Evolutionary conservation across 78 protist species (phyloP), one percentile per base, ranked within the genome.

Genomic region (Trichosphaerium sp.): DNA sequence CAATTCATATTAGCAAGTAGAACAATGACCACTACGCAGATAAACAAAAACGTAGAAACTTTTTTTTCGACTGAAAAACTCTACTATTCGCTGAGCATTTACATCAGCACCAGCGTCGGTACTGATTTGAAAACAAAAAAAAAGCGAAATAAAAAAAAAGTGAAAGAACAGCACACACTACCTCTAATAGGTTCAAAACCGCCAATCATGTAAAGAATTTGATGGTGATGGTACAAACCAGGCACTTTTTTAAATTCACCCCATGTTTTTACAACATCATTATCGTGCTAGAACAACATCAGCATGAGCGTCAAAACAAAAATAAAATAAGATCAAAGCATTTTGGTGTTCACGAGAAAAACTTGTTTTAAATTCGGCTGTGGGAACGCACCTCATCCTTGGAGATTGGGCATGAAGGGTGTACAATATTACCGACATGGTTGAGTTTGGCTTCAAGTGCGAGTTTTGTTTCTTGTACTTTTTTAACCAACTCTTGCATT

Each of bases 371-470:
- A n/a, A n/a, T n/a, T n/a, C n/a, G n/a, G n/a, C n/a, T n/a, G n/a
- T n/a, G n/a, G n/a, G n/a, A n/a, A n/a, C n/a, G n/a, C n/a, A 68
- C 88, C 69, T 93, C 98, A 49, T 89, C 74, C 54, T 84, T 32
- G 39, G 40, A 28, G n/a, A 86, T 71, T n/a, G 87, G 88, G 15
- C 88, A 97, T 4, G 77, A 37, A 15, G 83, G 93, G 65, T 87
- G 92, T 7, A 95, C 96, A 31, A 95, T 26, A 69, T 94, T 95
- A 6, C 98, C 99, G 31, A 94, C 44, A 15, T 0, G 0, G 38
- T 56, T 74, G 39, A 88, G 49, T 37, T 34, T n/a, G 29, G 23
- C 5, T 61, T 64, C 66, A 14, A 79, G n/a, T n/a, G n/a, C n/a
- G n/a, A n/a, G n/a, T n/a, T n/a, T n/a, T n/a, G n/a, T n/a, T n/a